Evolutionary conservation across 2,329 filamentous ascomycete genomes (phyloP), one percentile per base, ranked within the genome.

Genomic region (Claviceps quebecensis): DNA sequence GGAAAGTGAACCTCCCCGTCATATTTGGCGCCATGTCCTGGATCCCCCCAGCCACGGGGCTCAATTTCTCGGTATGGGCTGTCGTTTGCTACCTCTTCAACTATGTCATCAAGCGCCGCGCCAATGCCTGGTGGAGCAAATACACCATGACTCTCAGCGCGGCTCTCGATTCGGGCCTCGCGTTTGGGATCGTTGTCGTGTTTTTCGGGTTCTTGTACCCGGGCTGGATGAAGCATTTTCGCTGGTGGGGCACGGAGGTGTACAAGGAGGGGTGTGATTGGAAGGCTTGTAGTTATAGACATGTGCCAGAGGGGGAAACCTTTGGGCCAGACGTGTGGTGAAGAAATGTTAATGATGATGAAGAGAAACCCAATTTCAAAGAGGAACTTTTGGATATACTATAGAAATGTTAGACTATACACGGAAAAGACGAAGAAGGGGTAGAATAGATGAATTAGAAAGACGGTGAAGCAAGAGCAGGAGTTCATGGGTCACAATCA

Each of bases 61-160:
- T 95, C 56, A 95, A 95, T 65, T 95, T 93, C 63, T 87, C 82
- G 1, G 84, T 91, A 44, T 94, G 88, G 87, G 86, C 83, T 0
- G 69, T 93, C 7, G 86, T 94, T 14, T 93, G 86, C 69, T 94
- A 84, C 65, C 58, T 87, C 44, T 95, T 95, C 74, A 94, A 94
- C 65, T 83, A 84, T 63, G 66, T 84, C 54, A 76, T 94, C 60
- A 81, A 83, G 62, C 78, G 78, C 38, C 74, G 83, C 22, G 83
- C 80, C 26, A 74, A 73, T 34, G 81, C 79, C 1, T 95, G 88
- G 88, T 94, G 88, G 88, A 81, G 80, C 47, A 93, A 94, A 67
- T 94, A 94, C 65, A 91, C 86, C 41, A 93, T 94, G 86, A 90
- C 87, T 4, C 72, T 94, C 49, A 87, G 83, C 53, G 87, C 87